These are phyloP conservation scores for Pythium dissotocum DNA, from an alignment of 352 stramenopile species.

Conservation along the genomic window DNA sequence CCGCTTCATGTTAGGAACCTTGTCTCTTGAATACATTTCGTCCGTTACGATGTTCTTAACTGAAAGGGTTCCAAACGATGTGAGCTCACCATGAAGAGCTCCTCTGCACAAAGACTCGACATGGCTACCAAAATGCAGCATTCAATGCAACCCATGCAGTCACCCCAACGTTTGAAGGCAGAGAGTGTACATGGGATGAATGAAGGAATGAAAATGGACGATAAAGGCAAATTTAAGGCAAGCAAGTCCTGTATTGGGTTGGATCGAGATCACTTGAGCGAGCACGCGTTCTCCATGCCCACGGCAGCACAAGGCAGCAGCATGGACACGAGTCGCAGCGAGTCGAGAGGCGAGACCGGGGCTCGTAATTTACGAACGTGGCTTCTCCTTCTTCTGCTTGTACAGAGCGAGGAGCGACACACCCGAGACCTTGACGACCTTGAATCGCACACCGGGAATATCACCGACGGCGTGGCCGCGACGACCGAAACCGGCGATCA, in stretches of 20 bases:
- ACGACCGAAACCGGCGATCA: slow-evolving; percentile 99
- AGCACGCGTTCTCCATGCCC: slow-evolving; percentile 8
- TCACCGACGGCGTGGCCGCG: slow-evolving; percentile 99
- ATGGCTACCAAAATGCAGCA: not conserved
- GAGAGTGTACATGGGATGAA: not conserved
- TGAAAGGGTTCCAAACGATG: slow-evolving; percentile 34
- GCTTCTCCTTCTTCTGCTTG: slow-evolving; percentile 99
- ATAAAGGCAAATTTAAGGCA: slow-evolving; percentile 15
- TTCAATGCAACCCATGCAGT: not conserved
- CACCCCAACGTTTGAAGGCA: not conserved
- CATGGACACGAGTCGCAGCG: not conserved
- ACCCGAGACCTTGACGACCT: slow-evolving; percentile 99
- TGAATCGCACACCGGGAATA: slow-evolving; percentile 99
- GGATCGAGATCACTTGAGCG: slow-evolving; percentile 30
- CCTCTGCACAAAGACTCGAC: not conserved
- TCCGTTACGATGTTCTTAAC: slow-evolving; percentile 30
- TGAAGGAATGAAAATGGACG: not conserved
- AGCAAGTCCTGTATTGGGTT: slow-evolving; percentile 38
- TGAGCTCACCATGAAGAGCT: not conserved
- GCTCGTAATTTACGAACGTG: slow-evolving; percentile 91
- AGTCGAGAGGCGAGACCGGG: not conserved
- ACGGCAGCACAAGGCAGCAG: not conserved
- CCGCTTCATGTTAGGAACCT: no score
- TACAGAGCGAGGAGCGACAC: slow-evolving; percentile 99
- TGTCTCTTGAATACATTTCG: not conserved